Conservation (phyloP, 129 eudicot genomes). For the Chrysanthemum seticuspe region DNA sequence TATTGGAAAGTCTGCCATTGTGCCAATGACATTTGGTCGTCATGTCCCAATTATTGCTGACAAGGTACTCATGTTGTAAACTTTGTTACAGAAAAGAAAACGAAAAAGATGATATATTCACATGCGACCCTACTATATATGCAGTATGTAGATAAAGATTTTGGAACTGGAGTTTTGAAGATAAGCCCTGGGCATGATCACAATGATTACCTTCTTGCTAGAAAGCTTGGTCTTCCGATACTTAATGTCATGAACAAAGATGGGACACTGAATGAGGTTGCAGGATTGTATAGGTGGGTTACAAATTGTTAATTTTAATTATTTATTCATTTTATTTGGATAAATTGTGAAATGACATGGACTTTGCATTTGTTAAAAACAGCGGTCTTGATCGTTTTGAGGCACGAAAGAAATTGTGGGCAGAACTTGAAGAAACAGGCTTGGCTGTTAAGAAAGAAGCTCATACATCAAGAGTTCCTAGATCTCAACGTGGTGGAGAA, state of each 20-base stretch:
- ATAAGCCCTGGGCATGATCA: conserved; percentile 99
- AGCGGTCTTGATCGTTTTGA: conserved; percentile 98
- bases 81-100: neutral
- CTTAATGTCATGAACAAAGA: conserved; percentile 96
- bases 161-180: conserved; percentile 96
- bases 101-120: neutral
- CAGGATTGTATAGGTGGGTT: conserved; percentile 75
- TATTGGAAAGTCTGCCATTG: conserved; percentile 83
- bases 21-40: conserved; percentile 91
- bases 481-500: conserved; percentile 98
- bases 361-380: conserved; percentile 11
- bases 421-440: conserved; percentile 88
- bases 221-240: conserved; percentile 93
- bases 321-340: neutral
- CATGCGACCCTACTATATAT: conserved; percentile 1
- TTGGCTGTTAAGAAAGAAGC: conserved; percentile 83
- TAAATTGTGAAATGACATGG: conserved; percentile 5
- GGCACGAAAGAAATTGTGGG: conserved; percentile 88
- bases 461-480: conserved; percentile 81
- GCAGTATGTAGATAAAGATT: conserved; percentile 94
- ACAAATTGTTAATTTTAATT: neutral
- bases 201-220: conserved; percentile 96
- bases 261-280: conserved; percentile 87
- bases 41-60: conserved; percentile 93
- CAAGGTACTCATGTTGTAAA: conserved; percentile 47